phyloP scores from a whole-genome alignment of 345 rosid species.

The Erysimum cheiranthoides region DNA sequence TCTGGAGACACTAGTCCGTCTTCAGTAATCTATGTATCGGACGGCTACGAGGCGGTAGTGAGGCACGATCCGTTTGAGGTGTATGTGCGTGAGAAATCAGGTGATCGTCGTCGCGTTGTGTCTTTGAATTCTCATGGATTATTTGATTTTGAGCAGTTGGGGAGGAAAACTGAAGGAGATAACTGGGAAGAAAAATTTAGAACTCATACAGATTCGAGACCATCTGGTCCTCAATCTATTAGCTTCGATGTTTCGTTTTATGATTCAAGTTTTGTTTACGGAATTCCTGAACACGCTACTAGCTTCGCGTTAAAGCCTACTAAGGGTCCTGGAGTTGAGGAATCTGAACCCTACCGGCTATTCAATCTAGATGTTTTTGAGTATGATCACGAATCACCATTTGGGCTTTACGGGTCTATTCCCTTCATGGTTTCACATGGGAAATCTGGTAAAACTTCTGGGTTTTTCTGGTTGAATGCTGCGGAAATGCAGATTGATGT shows the following conservation, averaged over 20 bases:
- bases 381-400: slow-evolving; percentile 86
- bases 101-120: slow-evolving; percentile 60
- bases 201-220: slow-evolving; percentile 80
- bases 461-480: slow-evolving; percentile 97
- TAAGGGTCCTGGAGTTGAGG: slow-evolving; percentile 84
- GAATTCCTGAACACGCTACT: slow-evolving; percentile 92
- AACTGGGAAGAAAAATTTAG: slow-evolving; percentile 93
- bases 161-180: slow-evolving; percentile 69
- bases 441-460: slow-evolving; percentile 68
- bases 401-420: slow-evolving; percentile 92
- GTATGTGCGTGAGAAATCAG: slow-evolving; percentile 66
- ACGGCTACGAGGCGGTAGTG: slow-evolving; percentile 77
- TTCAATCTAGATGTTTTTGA: slow-evolving; percentile 97
- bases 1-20: slow-evolving; percentile 59
- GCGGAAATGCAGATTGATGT: slow-evolving; percentile 99
- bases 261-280: slow-evolving; percentile 81
- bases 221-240: slow-evolving; percentile 90
- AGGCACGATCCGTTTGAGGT: slow-evolving; percentile 89
- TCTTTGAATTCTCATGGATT: slow-evolving; percentile 82
- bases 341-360: slow-evolving; percentile 88
- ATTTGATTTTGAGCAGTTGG: slow-evolving; percentile 90
- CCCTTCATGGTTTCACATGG: slow-evolving; percentile 96
- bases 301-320: slow-evolving; percentile 89
- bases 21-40: slow-evolving; percentile 69
- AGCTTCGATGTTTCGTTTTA: slow-evolving; percentile 95